Conservation (phyloP, 495 filamentous ascomycete genomes). For the Penicillium coffeae region DNA sequence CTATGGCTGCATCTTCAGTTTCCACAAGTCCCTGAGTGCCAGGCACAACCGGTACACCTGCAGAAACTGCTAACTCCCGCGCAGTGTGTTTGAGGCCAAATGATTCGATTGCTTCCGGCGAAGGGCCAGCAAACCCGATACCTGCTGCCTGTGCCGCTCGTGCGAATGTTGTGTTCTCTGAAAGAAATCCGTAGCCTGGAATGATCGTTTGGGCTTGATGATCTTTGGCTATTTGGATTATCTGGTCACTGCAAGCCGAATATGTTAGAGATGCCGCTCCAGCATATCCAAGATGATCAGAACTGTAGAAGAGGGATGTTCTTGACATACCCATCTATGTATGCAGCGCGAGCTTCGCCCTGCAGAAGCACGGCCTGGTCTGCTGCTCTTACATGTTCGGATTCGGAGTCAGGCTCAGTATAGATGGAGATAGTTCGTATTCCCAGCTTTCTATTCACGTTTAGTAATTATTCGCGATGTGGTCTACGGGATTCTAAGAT, state of each 20-base stretch:
- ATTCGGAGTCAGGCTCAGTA: constrained; percentile 52
- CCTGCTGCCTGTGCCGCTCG: constrained; percentile 41
- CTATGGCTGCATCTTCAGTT: constrained; percentile 43
- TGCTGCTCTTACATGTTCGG: constrained; percentile 49
- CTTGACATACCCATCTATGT: constrained; percentile 38
- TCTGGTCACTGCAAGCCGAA: constrained; percentile 32
- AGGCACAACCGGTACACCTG: constrained; percentile 52
- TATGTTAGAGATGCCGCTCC: not conserved
- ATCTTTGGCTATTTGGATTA: constrained; percentile 45
- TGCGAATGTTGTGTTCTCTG: constrained; percentile 58
- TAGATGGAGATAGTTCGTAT: constrained; percentile 53
- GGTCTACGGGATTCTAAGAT: not conserved
- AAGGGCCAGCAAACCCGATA: constrained; percentile 52
- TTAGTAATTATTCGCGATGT: constrained; percentile 10
- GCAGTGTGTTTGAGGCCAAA: constrained; percentile 59
- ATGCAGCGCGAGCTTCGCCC: constrained; percentile 42
- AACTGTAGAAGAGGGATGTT: not conserved
- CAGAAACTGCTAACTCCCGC: constrained; percentile 44
- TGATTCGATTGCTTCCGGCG: constrained; percentile 46
- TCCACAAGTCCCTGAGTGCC: constrained; percentile 46
- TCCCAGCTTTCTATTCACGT: constrained; percentile 17
- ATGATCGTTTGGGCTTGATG: constrained; percentile 46
- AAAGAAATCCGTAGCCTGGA: constrained; percentile 57
- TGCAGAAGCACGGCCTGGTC: constrained; percentile 48
- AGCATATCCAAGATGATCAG: too few relatives aligned